phyloP scores from a whole-genome alignment of 148 eudicot species.

The Heliamphora exappendiculata region DNA sequence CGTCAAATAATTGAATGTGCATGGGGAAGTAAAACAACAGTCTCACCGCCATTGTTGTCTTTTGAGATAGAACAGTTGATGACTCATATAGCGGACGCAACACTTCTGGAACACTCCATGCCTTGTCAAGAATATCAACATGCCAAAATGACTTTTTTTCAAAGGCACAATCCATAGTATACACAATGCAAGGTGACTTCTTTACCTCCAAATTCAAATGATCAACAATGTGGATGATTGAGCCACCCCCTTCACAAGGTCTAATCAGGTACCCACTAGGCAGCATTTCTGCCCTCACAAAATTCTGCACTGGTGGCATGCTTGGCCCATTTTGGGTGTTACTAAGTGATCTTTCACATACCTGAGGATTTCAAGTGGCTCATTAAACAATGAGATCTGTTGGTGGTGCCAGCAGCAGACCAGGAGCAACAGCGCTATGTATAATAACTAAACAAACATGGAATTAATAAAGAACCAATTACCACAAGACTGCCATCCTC shows the following conservation, averaged over 20 bases:
- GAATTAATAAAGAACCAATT: conserved; percentile 11
- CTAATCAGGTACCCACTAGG: conserved; percentile 76
- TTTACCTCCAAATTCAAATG: conserved; percentile 74
- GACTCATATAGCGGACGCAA: conserved; percentile 77
- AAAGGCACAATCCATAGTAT: background rate
- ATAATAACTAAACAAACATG: background rate
- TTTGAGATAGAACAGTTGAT: conserved; percentile 71
- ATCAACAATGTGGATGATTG: conserved; percentile 76
- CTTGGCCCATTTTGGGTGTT: conserved; percentile 82
- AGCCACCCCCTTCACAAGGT: conserved; percentile 87
- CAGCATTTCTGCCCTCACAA: conserved; percentile 72
- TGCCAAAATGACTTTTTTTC: background rate
- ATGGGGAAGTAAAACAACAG: background rate
- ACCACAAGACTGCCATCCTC: conserved; percentile 98
- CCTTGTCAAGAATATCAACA: conserved; percentile 19
- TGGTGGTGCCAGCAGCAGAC: background rate
- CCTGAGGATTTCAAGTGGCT: conserved; percentile 27
- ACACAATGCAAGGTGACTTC: background rate
- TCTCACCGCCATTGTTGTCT: conserved; percentile 68
- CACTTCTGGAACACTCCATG: conserved; percentile 86
- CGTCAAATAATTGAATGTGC: background rate
- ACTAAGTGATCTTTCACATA: conserved; percentile 90
- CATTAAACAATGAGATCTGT: background rate
- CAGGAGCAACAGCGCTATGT: background rate
- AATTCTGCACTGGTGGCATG: conserved; percentile 72